A percentile compares a stretch with the other conserved stretches of the same genome.
Evolutionary conservation across 2,329 filamentous ascomycete genomes (phyloP).

Genomic region (Colletotrichum sublineola): DNA sequence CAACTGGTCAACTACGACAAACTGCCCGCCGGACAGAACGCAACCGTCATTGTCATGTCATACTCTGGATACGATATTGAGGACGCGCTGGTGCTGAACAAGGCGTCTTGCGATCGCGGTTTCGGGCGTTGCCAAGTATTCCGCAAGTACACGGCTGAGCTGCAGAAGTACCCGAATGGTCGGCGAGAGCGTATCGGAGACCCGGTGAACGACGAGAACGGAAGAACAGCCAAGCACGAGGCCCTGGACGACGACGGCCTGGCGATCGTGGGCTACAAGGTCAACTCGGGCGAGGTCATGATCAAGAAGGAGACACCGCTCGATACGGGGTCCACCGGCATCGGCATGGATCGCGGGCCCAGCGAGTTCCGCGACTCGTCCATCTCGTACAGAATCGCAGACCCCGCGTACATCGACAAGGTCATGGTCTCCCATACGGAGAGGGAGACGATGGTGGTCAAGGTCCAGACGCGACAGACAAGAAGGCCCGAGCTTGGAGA

Average conservation of each 20-base stretch:
- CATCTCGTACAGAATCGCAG: slow-evolving; percentile 84
- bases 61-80: slow-evolving; percentile 99
- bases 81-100: slow-evolving; percentile 96
- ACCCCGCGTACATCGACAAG: slow-evolving; percentile 94
- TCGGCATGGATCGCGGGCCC: slow-evolving; percentile 74
- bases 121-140: slow-evolving; percentile 99
- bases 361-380: slow-evolving; percentile 77
- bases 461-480: slow-evolving; percentile 96
- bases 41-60: slow-evolving; percentile 98
- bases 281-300: slow-evolving; percentile 86
- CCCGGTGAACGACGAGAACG: slow-evolving; percentile 67
- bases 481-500: slow-evolving; percentile 94
- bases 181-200: slow-evolving; percentile 76
- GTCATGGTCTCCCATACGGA: slow-evolving; percentile 94
- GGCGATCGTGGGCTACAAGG: slow-evolving; percentile 84
- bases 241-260: slow-evolving; percentile 88
- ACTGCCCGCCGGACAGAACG: slow-evolving; percentile 95
- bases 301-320: slow-evolving; percentile 90
- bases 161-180: slow-evolving; percentile 91
- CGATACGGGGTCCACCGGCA: slow-evolving; percentile 79
- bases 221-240: slow-evolving; percentile 76
- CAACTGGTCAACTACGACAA: slow-evolving; percentile 98
- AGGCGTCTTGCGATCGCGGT: slow-evolving; percentile 92
- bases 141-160: slow-evolving; percentile 88
- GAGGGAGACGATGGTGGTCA: slow-evolving; percentile 87